phyloP scores from a whole-genome alignment of 2,329 filamentous ascomycete genomes.

The Colletotrichum sp. region DNA sequence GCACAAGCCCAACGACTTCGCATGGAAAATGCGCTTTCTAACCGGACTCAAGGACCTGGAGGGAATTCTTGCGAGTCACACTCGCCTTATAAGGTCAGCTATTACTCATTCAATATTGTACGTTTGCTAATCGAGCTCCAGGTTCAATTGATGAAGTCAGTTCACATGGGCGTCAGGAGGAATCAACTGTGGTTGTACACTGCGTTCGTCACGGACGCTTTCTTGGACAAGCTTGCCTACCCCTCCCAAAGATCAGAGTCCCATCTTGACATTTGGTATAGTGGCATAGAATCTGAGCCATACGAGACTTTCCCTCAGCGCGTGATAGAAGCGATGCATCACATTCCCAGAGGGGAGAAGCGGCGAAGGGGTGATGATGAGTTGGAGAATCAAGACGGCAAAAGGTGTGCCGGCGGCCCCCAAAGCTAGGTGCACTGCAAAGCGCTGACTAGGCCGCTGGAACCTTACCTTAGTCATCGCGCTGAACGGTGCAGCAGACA shows the following conservation, averaged over 20 bases:
- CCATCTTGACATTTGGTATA: neutral
- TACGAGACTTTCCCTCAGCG: neutral
- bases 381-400: neutral
- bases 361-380: neutral
- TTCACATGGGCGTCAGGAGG: neutral
- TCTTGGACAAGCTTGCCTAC: neutral
- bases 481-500: neutral
- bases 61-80: rapidly evolving
- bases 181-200: neutral
- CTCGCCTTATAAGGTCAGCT: rapidly evolving
- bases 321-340: neutral
- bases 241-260: neutral
- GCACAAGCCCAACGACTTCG: neutral
- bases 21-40: neutral
- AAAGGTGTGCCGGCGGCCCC: neutral
- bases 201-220: neutral
- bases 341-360: neutral
- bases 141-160: rapidly evolving
- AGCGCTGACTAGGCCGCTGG: neutral
- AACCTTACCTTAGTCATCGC: neutral
- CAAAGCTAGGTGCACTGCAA: neutral
- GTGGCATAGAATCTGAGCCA: rapidly evolving
- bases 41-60: neutral
- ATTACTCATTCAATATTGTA: rapidly evolving
- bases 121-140: neutral